These are phyloP conservation scores for Poa pratensis DNA, from an alignment of 176 grass and related monocot genomes.

Conservation along the genomic window DNA sequence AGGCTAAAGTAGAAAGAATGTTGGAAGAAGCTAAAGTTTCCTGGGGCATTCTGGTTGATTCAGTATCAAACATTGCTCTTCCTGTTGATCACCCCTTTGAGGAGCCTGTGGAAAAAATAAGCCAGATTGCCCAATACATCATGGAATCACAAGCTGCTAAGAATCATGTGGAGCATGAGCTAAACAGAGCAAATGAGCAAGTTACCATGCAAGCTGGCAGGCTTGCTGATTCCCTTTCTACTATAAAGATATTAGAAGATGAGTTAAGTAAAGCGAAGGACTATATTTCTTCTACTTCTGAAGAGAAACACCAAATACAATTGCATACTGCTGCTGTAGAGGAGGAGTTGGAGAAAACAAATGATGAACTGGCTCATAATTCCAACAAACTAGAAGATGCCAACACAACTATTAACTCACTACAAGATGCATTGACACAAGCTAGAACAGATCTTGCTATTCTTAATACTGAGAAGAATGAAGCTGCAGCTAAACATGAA, in stretches of 20 bases:
- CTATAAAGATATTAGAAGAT: constrained; percentile 67
- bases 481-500: constrained; percentile 59
- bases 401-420: constrained; percentile 62
- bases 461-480: constrained; percentile 64
- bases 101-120: constrained; percentile 64
- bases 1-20: constrained; percentile 53
- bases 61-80: constrained; percentile 59
- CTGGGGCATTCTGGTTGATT: constrained; percentile 57
- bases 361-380: constrained; percentile 60
- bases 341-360: constrained; percentile 83
- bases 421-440: constrained; percentile 76
- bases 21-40: constrained; percentile 62
- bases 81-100: constrained; percentile 62
- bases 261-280: constrained; percentile 66
- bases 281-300: constrained; percentile 65
- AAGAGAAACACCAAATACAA: constrained; percentile 72
- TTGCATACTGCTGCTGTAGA: constrained; percentile 54
- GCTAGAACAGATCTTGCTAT: constrained; percentile 53
- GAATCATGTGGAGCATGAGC: constrained; percentile 59
- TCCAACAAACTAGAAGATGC: constrained; percentile 71
- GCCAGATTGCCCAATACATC: constrained; percentile 57
- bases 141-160: constrained; percentile 70
- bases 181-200: constrained; percentile 61
- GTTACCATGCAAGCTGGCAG: constrained; percentile 52
- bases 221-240: constrained; percentile 54